Evolutionary conservation across 2,329 filamentous ascomycete genomes (phyloP), one percentile per base, ranked within the genome.

Genomic region (Epichloe amarillans): DNA sequence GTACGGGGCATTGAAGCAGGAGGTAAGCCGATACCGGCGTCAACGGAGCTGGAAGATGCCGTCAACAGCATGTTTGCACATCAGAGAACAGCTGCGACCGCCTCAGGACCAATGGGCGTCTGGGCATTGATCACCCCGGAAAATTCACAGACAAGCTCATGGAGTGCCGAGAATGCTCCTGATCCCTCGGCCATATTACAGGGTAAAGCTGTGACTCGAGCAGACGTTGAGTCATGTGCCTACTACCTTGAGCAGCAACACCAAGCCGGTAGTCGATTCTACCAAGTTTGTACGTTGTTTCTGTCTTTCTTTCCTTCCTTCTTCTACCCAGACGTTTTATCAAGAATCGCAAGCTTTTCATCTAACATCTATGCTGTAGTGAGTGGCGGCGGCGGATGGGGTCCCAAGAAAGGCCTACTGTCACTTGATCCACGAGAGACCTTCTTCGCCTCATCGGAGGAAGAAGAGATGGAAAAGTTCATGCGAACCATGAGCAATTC

Each of bases 301-400:
- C 19, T 19, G 19, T 12, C 8, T 17, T 35, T 12, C 40, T 4
- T 12, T 41, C 19, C 3, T 23, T 42, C 19, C 19, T 5, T 19
- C 8, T 4, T 10, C 8, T 8, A 1, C 8, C 26, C 10, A 30
- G 4, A 41, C 26, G 15, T 35, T 8, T 41, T 4, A 21, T 14
- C 10, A n/a, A 15, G 12, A 21, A 38, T 19, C 1, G 12, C 17
- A 15, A 40, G 4, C 5, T 8, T n/a, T 39, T 41, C 11, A 12
- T 45, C 58, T 66, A 52, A 65, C 46, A 37, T 5, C 7, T 5
- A 15, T 21, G 33, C 10, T 35, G 38, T 42, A 75, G 78, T 90
- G 55, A 89, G 86, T 59, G 88, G 88, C 4, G 88, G 88, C 44
- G 88, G 88, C 41, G 88, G 88, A 19, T 94, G 88, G 88, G 88